Conservation (phyloP, 495 filamentous ascomycete species). For the Talaromyces trachyspermus region DNA sequence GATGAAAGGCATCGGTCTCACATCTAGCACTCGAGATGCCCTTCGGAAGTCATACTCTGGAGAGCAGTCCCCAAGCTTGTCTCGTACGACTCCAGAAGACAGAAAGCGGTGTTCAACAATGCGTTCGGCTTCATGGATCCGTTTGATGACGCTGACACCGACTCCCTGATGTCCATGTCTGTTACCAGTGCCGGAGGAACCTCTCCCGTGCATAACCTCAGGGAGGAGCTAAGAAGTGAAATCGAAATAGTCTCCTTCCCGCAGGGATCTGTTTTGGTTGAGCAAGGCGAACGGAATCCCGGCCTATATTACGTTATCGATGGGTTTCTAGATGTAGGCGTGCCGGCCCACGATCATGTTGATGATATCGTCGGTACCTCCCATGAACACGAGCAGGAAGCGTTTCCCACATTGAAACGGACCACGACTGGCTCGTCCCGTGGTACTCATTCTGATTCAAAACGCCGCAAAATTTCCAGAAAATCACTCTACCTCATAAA, state of each 20-base stretch:
- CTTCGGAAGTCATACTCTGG: constrained; percentile 58
- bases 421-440: constrained; percentile 42
- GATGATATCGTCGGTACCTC: constrained; percentile 27
- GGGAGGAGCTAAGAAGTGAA: constrained; percentile 74
- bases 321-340: constrained; percentile 89
- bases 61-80: constrained; percentile 80
- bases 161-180: constrained; percentile 70
- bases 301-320: constrained; percentile 97
- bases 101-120: constrained; percentile 80
- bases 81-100: constrained; percentile 75
- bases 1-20: constrained; percentile 86
- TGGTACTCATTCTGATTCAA: constrained; percentile 27
- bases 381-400: constrained; percentile 31
- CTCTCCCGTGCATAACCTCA: constrained; percentile 50
- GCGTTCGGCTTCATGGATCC: constrained; percentile 95
- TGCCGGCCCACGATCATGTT: constrained; percentile 51
- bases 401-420: constrained; percentile 42
- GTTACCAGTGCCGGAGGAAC: constrained; percentile 47
- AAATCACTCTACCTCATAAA: constrained; percentile 89
- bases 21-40: constrained; percentile 49
- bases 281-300: constrained; percentile 92
- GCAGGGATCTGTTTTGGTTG: constrained; percentile 89
- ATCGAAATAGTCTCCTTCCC: constrained; percentile 98
- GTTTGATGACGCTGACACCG: constrained; percentile 84
- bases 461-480: constrained; percentile 44